phyloP scores from a whole-genome alignment of 352 stramenopile genomes.

The Phytophthora chlamydospora region DNA sequence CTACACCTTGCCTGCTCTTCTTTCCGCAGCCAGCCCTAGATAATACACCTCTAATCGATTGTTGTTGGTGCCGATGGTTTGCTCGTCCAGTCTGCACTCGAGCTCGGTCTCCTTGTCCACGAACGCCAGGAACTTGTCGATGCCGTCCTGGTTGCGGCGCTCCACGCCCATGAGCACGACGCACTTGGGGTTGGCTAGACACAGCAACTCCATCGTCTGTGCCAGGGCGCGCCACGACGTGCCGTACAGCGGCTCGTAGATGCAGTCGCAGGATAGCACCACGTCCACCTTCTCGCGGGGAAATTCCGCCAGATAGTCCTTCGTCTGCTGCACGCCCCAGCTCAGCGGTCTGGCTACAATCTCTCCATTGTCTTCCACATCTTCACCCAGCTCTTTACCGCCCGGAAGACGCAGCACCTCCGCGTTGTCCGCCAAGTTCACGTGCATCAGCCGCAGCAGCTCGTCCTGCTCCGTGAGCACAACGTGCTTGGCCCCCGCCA shows the following conservation, averaged over 20 bases:
- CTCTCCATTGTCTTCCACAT: slow-evolving; percentile 28
- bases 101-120: slow-evolving; percentile 56
- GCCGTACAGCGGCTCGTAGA: slow-evolving; percentile 95
- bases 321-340: slow-evolving; percentile 84
- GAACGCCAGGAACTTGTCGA: slow-evolving; percentile 82
- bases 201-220: slow-evolving; percentile 88
- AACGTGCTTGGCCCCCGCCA: slow-evolving; percentile 82
- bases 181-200: slow-evolving; percentile 51
- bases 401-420: slow-evolving; percentile 37
- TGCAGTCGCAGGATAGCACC: slow-evolving; percentile 94
- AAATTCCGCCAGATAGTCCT: slow-evolving; percentile 60
- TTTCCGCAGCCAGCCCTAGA: slow-evolving; percentile 38
- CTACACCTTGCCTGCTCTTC: slow-evolving; percentile 13
- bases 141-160: slow-evolving; percentile 77
- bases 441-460: slow-evolving; percentile 85
- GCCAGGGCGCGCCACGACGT: slow-evolving; percentile 88
- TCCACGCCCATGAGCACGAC: slow-evolving; percentile 84
- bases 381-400: slow-evolving; percentile 17
- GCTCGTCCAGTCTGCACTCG: slow-evolving; percentile 48
- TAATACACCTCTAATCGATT: slow-evolving; percentile 80
- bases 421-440: slow-evolving; percentile 69
- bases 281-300: slow-evolving; percentile 81
- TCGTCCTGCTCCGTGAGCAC: slow-evolving; percentile 93
- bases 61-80: slow-evolving; percentile 51
- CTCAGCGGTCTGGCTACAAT: slow-evolving; percentile 67